A percentile compares a stretch with the other conserved stretches of the same genome.
phyloP scores from a whole-genome alignment of 805 yeast genomes.

The Yamadazyma kitorensis region DNA sequence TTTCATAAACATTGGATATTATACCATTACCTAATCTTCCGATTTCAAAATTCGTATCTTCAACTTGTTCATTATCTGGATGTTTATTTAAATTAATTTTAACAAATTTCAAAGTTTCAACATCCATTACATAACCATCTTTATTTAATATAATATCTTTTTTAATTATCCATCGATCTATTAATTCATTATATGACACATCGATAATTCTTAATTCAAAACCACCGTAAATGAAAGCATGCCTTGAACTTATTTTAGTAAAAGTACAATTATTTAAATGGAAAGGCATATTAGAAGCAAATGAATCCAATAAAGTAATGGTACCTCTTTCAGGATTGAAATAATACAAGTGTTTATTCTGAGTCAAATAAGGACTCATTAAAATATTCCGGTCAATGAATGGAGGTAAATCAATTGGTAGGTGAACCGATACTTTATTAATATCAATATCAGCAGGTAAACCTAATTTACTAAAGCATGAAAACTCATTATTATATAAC shows the following conservation, averaged over 20 bases:
- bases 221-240: constrained; percentile 70
- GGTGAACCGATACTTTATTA: constrained; percentile 31
- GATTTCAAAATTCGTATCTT: constrained; percentile 11
- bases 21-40: constrained; percentile 36
- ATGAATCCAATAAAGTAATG: constrained; percentile 24
- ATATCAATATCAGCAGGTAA: constrained; percentile 30
- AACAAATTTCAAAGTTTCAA: constrained; percentile 44
- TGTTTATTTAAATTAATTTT: constrained; percentile 30
- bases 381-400: constrained; percentile 31
- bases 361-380: constrained; percentile 45
- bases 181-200: constrained; percentile 19
- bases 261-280: constrained; percentile 49
- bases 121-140: constrained; percentile 60
- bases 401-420: constrained; percentile 40
- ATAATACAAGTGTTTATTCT: constrained; percentile 22
- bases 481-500: constrained; percentile 15
- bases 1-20: constrained; percentile 21
- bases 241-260: constrained; percentile 51
- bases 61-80: constrained; percentile 13
- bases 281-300: constrained; percentile 38
- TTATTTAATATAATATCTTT: constrained; percentile 49
- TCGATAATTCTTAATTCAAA: constrained; percentile 38
- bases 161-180: constrained; percentile 36
- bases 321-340: constrained; percentile 34
- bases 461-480: constrained; percentile 25